These are phyloP conservation scores for Naegleria gruberi DNA, from an alignment of 208 protist genomes.

Conservation along the genomic window DNA sequence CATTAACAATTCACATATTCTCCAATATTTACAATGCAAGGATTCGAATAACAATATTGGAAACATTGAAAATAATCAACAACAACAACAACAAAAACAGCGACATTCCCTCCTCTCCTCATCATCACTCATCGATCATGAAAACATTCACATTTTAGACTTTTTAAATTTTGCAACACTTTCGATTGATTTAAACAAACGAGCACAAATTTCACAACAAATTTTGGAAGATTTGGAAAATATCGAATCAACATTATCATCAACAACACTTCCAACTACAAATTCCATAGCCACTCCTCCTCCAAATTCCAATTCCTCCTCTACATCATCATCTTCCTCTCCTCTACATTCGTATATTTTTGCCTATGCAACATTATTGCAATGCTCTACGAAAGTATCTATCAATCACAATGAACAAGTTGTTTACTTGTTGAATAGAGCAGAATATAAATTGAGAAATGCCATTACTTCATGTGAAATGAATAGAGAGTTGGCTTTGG, in stretches of 20 bases:
- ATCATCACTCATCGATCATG: neutral
- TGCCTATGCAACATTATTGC: neutral
- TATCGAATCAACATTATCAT: neutral
- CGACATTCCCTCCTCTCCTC: neutral
- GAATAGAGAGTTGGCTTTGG: neutral
- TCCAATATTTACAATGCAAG: neutral
- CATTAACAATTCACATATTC: neutral
- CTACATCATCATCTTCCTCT: neutral
- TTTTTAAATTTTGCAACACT: neutral
- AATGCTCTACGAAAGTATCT: neutral
- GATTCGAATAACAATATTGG: too few species aligned
- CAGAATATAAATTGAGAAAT: conserved; percentile 9
- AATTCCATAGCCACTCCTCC: neutral
- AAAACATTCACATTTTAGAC: neutral
- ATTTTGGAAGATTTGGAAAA: neutral
- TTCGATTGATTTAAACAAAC: neutral
- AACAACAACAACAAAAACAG: neutral
- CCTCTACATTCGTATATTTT: neutral
- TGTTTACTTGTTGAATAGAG: neutral
- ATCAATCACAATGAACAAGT: neutral
- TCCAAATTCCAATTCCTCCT: neutral
- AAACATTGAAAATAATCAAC: too few species aligned
- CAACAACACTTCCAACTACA: neutral
- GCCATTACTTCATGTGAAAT: neutral
- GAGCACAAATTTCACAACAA: neutral